Evolutionary conservation across 495 filamentous ascomycete genomes (phyloP), one percentile per base, ranked within the genome.

Genomic region (Penicillium ucsense): DNA sequence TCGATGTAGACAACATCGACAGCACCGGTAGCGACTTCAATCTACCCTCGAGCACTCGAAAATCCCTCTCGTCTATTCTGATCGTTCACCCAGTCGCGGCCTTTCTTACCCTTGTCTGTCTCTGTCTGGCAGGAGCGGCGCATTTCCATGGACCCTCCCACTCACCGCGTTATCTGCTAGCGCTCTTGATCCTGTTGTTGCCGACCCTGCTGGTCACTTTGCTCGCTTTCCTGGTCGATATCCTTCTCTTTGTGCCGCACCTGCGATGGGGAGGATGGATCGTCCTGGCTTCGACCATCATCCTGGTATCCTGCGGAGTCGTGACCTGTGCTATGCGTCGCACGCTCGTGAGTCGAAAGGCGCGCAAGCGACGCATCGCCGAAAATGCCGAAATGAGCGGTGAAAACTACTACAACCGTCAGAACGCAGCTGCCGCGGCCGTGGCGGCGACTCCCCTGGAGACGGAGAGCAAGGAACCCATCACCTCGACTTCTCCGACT

Each of bases 271-370:
- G 88, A 52, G 90, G 90, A 49, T 98, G 90, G 79, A 80, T 98
- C 50, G 92, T 97, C 10, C 76, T 98, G 30, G 92, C 81, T 11
- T 87, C 92, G 20, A 92, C 89, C 11, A 86, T 97, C 47, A 69
- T 97, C 38, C 86, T 94, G 38, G 82, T 88, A 40, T 71, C 86
- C 5, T 88, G 84, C 63, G 84, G 84, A 30, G 79, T 98, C 41
- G 82, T 95, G 43, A 90, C 87, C 7, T 98, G 92, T 60, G 89
- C 89, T n/a, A 97, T 97, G 89, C 85, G 92, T 49, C 82, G 92
- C 39, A 95, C 91, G 2, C 72, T 98, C 8, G 90, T 97, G 44
- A 85, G 85, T 59, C 80, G 90, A 43, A 95, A 95, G 70, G 89
- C 91, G 8, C 74, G 90, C 49, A 89, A 89, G 74, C 88, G 82